Evolutionary conservation across 2,329 filamentous ascomycete species (phyloP).

Genomic region (Epichloe sp.): DNA sequence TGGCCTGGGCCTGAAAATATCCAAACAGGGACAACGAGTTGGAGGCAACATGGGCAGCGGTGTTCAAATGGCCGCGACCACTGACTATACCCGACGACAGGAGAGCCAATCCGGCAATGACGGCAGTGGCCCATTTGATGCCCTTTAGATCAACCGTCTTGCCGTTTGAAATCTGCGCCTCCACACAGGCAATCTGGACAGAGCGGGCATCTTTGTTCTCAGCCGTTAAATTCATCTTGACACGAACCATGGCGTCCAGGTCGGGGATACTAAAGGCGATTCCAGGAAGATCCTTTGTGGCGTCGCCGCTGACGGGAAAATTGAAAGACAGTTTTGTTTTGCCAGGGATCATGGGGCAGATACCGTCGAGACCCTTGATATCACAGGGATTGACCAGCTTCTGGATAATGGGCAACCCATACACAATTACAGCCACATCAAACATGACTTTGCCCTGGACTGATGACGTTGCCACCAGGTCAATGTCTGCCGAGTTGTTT

Average conservation of each 20-base stretch:
- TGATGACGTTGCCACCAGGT: constrained; percentile 62
- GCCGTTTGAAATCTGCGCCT: constrained; percentile 76
- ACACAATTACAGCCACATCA: constrained; percentile 32
- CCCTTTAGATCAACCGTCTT: constrained; percentile 80
- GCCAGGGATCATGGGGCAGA: constrained; percentile 83
- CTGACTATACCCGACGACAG: constrained; percentile 77
- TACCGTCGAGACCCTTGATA: constrained; percentile 46
- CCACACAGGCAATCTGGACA: constrained; percentile 64
- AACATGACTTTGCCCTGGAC: constrained; percentile 54
- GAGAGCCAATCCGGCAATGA: constrained; percentile 73
- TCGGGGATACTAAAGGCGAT: constrained; percentile 85
- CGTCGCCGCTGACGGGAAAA: constrained; percentile 40
- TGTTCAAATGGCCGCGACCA: constrained; percentile 85
- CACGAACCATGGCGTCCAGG: constrained; percentile 69
- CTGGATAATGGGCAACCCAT: constrained; percentile 53
- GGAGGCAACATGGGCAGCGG: constrained; percentile 81
- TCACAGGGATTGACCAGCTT: constrained; percentile 60
- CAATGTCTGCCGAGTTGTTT: constrained; percentile 55
- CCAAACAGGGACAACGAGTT: constrained; percentile 83
- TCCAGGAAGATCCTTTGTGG: constrained; percentile 54
- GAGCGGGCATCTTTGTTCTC: constrained; percentile 20
- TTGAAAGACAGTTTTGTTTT: constrained; percentile 63
- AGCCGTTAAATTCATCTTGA: constrained; percentile 61
- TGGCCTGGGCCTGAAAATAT: constrained; percentile 87
- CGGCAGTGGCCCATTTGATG: constrained; percentile 77